Evolutionary conservation across 2,329 filamentous ascomycete genomes (phyloP), one percentile per base, ranked within the genome.

Genomic region (Talaromyces amestolkiae): DNA sequence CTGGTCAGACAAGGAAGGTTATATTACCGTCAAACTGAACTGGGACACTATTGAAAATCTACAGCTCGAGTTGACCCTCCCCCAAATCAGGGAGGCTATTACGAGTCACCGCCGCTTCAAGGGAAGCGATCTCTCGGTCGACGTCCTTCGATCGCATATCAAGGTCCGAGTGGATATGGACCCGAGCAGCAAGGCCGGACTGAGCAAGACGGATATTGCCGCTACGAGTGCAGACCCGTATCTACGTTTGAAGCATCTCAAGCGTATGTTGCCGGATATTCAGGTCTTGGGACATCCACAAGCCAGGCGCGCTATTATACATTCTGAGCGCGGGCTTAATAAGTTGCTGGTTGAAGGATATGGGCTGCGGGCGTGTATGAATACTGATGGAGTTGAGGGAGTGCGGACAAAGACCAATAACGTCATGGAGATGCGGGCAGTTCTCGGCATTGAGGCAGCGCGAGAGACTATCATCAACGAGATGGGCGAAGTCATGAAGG

Each of bases 401-500:
- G 89, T 87, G 22, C 82, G 85, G 70, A 90, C 89, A 2, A 85
- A 84, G 9, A 89, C 90, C 68, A 99, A 99, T 82, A 92, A 89
- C 73, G 89, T 99, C 70, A 92, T 97, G 86, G 95, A 99, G 79
- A 90, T 89, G 72, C 85, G 87, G 41, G 88, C 95, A 27, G 89
- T 98, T 0, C 87, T 99, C 3, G 95, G 95, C 59, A 97, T 99
- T 72, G 95, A 99, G 82, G 95, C 95, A 0, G 95, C 95, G 3
- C 88, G 94, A 66, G 86, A 86, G 3, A 96, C 93, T 7, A 98
- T 99, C 73, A 91, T 95, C 59, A 83, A 86, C 54, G 95, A 99
- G 81, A 98, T 99, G 72, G 86, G 85, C 62, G 84, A 85, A 61
- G 95, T 98, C 74, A 99, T 98, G 93, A 87, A 87, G 41, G 88